A percentile compares a stretch with the other conserved stretches of the same genome.
These are phyloP conservation scores for Lumnitzera racemosa DNA, from an alignment of 345 rosid species.

Conservation along the genomic window DNA sequence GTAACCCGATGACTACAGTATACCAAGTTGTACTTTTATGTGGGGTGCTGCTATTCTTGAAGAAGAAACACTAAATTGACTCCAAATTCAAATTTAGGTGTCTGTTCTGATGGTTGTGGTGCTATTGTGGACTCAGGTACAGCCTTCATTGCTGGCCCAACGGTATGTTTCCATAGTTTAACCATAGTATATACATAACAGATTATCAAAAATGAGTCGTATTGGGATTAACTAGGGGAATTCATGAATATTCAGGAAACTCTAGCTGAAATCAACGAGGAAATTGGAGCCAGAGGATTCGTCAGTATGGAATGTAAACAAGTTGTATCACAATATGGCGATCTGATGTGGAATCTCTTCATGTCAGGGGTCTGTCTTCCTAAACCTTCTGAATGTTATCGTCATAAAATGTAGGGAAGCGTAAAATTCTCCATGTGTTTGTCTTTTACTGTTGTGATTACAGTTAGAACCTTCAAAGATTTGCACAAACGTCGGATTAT, in stretches of 20 bases:
- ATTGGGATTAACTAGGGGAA: no score
- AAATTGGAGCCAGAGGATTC: slow-evolving; percentile 39
- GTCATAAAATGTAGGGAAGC: no score
- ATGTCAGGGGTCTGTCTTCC: slow-evolving; percentile 33
- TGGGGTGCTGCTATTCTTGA: no score
- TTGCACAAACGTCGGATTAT: no score
- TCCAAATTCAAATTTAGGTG: slow-evolving; percentile 23
- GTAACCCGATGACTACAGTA: slow-evolving; percentile 14
- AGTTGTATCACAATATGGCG: slow-evolving; percentile 26
- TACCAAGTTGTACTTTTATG: background rate
- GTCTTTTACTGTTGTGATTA: no score
- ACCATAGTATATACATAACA: background rate
- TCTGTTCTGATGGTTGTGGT: slow-evolving; percentile 52
- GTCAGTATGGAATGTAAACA: slow-evolving; percentile 37
- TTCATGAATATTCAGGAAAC: slow-evolving; percentile 24
- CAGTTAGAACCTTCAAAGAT: no score
- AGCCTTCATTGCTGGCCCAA: slow-evolving; percentile 68
- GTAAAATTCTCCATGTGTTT: no score
- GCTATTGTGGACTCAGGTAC: slow-evolving; percentile 77
- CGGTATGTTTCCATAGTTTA: slow-evolving; percentile 24
- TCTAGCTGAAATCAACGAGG: slow-evolving; percentile 36
- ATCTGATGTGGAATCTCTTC: slow-evolving; percentile 33
- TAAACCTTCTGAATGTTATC: background rate
- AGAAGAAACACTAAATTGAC: background rate
- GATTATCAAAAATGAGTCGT: background rate